Percentiles rank a stretch among this genome's conserved stretches.
Evolutionary conservation across 2,329 filamentous ascomycete genomes (phyloP).

Genomic region (Talaromyces verruculosus): DNA sequence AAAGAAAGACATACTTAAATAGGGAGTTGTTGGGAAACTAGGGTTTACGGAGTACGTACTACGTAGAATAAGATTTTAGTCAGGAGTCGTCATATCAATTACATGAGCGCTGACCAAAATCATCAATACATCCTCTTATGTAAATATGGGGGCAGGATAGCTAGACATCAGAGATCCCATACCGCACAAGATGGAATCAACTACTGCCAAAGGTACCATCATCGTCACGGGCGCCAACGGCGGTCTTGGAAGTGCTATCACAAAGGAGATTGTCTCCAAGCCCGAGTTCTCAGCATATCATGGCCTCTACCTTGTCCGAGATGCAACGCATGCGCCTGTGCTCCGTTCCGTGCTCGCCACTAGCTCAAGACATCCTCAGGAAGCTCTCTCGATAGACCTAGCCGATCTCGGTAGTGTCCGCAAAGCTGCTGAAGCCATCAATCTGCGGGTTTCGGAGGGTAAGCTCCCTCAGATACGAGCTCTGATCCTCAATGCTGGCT

Average conservation of each 20-base stretch:
- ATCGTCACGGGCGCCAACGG: constrained; percentile 16
- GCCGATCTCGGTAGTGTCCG: not conserved
- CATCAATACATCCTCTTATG: not conserved
- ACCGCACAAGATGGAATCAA: constrained; percentile 3
- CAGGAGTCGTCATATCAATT: not conserved
- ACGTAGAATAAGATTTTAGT: not conserved
- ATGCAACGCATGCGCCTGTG: constrained; percentile 13
- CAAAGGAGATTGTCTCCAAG: constrained; percentile 21
- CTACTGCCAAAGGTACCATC: constrained; percentile 10
- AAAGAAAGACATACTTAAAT: not conserved
- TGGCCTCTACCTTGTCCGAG: constrained; percentile 25
- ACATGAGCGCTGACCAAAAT: not conserved
- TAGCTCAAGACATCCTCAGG: not conserved
- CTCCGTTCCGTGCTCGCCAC: not conserved
- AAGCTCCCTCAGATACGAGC: not conserved
- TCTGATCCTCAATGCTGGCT: not conserved
- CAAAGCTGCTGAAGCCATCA: not conserved
- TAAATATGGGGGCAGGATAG: not conserved
- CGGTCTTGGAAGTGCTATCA: constrained; percentile 11
- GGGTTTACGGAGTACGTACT: not conserved
- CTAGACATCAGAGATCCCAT: not conserved
- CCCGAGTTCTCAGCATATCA: constrained; percentile 25
- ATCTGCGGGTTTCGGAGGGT: not conserved
- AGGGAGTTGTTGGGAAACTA: not conserved
- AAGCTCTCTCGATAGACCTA: not conserved